A percentile compares a stretch with the other conserved stretches of the same genome.
phyloP scores from a whole-genome alignment of 345 rosid genomes.

The Arabis alpina region DNA sequence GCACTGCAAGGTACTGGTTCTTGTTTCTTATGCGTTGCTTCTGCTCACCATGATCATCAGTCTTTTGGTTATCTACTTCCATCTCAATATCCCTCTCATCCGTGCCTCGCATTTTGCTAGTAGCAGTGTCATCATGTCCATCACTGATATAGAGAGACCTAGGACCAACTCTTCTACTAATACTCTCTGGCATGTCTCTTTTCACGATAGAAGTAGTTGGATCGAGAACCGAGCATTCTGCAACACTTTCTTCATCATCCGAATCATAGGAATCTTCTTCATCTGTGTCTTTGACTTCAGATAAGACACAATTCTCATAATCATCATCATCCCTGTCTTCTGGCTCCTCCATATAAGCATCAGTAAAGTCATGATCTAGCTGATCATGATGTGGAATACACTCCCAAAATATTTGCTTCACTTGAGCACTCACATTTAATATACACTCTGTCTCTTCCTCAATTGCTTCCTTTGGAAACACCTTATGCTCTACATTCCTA shows the following conservation, averaged over 20 bases:
- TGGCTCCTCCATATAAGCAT: constrained; percentile 78
- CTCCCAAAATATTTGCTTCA: constrained; percentile 68
- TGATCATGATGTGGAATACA: constrained; percentile 53
- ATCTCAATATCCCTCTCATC: constrained; percentile 35
- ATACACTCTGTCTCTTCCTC: constrained; percentile 75
- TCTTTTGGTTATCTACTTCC: constrained; percentile 39
- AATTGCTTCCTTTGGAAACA: constrained; percentile 50
- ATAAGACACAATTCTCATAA: constrained; percentile 28
- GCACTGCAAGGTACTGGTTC: constrained; percentile 70
- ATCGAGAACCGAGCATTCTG: constrained; percentile 49
- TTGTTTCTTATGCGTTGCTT: constrained; percentile 25
- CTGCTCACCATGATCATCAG: constrained; percentile 33
- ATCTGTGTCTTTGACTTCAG: constrained; percentile 23
- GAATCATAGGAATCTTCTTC: constrained; percentile 44
- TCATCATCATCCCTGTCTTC: constrained; percentile 59
- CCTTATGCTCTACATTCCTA: constrained; percentile 33
- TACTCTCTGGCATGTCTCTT: constrained; percentile 33
- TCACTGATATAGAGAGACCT: constrained; percentile 31
- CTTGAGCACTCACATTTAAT: constrained; percentile 73
- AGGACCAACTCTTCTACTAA: constrained; percentile 29
- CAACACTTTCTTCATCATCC: constrained; percentile 58
- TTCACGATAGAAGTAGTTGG: constrained; percentile 14
- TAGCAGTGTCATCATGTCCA: constrained; percentile 14
- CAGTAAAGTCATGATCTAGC: constrained; percentile 60
- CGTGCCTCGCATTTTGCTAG: constrained; percentile 32